Evolutionary conservation across 2,329 filamentous ascomycete species (phyloP), one percentile per base, ranked within the genome.

Genomic region (Ambrosiella xylebori): DNA sequence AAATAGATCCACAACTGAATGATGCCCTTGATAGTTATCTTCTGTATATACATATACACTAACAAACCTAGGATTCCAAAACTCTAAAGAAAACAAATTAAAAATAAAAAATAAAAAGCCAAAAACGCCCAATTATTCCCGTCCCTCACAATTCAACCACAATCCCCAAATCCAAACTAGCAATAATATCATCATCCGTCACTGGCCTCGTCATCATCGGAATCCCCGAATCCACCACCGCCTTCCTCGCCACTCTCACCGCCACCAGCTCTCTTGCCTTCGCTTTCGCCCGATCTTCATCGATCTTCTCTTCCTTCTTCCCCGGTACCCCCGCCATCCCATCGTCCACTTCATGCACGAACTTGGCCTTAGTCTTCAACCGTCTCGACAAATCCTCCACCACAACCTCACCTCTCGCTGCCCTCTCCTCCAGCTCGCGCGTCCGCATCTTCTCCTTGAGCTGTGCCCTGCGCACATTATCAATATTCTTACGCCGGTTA

Each of bases 161-260:
- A 67, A 97, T 88, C 36, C 88, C 91, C 64, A 97, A 72, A 68
- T 97, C 93, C 73, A 97, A 74, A 35, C 82, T 79, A 1, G 85
- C 89, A 69, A 97, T 91, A 58, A 96, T 85, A 66, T 97, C 93
- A 66, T 97, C 93, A 62, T 95, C 90, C 74, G 86, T 85, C 59
- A 89, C 79, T 37, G 85, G 83, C 71, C 86, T 83, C 66, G 91
- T 86, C 54, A 88, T 85, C 11, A 82, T 82, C 2, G 80, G 77
- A 61, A 83, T 70, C 11, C 78, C 78, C 7, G 36, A 45, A 11
- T 59, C 54, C 15, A 69, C 53, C 9, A 56, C 1, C 8, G 49
- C 38, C 40, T n/a, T 39, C 35, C 39, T 40, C 44, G 27, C 15
- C 36, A 37, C 36, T 6, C 7, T 56, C 13, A 27, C 13, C 8